These are phyloP conservation scores for Albizia julibrissin DNA, from an alignment of 306 rosid genomes.

Conservation along the genomic window DNA sequence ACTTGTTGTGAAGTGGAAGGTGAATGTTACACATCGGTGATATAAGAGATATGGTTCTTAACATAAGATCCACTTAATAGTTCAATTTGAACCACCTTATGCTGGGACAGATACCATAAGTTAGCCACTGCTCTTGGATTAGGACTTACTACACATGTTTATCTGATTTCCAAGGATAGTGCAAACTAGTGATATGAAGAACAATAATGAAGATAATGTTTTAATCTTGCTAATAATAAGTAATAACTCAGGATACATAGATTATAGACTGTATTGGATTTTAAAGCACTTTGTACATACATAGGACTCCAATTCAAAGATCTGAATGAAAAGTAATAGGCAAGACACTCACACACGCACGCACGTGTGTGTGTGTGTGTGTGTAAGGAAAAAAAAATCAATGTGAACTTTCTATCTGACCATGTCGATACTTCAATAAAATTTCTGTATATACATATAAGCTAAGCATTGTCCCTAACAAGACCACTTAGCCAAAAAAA, in stretches of 20 bases:
- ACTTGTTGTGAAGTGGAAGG: constrained; percentile 60
- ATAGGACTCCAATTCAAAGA: not conserved
- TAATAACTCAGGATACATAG: not conserved
- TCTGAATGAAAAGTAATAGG: not conserved
- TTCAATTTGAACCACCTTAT: not conserved
- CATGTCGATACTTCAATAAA: not conserved
- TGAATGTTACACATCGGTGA: constrained; percentile 42
- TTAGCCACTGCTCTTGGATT: no score
- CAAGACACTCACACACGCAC: no score
- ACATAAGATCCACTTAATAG: no score
- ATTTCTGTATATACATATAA: not conserved
- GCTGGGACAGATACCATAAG: no score
- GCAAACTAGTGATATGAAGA: not conserved
- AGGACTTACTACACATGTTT: not conserved
- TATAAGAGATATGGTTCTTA: no score
- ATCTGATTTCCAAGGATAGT: not conserved
- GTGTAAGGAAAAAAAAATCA: not conserved
- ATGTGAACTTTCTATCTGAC: not conserved
- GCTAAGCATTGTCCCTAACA: not conserved
- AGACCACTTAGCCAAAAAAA: not conserved
- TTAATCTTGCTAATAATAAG: not conserved
- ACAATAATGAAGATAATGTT: not conserved
- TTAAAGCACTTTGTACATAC: not conserved
- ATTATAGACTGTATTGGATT: not conserved
- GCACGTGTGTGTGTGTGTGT: no score